These are phyloP conservation scores for Leccinum subtestaceum DNA, from an alignment of 768 basidiomycete species.

Conservation along the genomic window DNA sequence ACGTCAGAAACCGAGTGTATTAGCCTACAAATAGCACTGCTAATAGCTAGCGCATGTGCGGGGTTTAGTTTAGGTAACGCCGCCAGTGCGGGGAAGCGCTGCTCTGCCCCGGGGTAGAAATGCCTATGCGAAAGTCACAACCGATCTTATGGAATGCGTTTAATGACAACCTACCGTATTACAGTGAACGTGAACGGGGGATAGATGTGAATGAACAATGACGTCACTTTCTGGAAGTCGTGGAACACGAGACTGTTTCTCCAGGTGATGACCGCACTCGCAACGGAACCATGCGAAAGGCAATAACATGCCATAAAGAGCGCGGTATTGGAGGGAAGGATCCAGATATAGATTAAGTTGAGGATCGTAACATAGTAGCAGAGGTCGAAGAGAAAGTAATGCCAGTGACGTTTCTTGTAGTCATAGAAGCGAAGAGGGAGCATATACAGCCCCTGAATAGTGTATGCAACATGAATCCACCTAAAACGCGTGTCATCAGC, in stretches of 20 bases:
- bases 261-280: conserved; percentile 97
- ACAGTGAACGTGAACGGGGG: conserved; percentile 88
- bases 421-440: conserved; percentile 78
- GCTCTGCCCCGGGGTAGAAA: conserved; percentile 76
- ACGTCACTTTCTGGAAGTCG: conserved; percentile 93
- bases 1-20: conserved; percentile 7
- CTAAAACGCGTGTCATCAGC: conserved; percentile 36
- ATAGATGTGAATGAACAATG: conserved; percentile 93
- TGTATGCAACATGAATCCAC: conserved; percentile 89
- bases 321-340: conserved; percentile 70
- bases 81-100: conserved; percentile 81
- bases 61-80: conserved; percentile 72
- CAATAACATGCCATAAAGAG: conserved; percentile 93
- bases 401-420: conserved; percentile 92
- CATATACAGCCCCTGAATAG: conserved; percentile 70
- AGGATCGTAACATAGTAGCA: conserved; percentile 95
- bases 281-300: conserved; percentile 85
- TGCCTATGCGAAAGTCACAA: conserved; percentile 51
- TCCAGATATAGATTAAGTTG: conserved; percentile 89
- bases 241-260: conserved; percentile 98
- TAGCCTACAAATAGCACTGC: conserved; percentile 76
- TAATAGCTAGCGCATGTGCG: conserved; percentile 68
- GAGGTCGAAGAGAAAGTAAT: conserved; percentile 90
- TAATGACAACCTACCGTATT: conserved; percentile 58
- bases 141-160: background rate